Evolutionary conservation across 2,329 filamentous ascomycete genomes (phyloP), one percentile per base, ranked within the genome.

Genomic region (Nigrospora sphaerica): DNA sequence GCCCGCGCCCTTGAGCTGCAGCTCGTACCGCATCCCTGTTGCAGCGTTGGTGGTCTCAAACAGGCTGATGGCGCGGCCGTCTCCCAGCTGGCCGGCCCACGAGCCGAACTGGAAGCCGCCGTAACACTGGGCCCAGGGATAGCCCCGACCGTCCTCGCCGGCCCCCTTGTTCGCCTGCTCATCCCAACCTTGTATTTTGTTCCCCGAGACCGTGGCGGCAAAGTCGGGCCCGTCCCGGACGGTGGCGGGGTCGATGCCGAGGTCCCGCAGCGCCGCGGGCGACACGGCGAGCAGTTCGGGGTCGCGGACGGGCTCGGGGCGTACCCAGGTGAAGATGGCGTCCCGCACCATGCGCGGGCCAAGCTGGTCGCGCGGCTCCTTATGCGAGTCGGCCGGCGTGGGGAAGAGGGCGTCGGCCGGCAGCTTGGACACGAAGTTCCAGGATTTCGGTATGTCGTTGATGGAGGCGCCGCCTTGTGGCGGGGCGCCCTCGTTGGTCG

Each of bases 121-220:
- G 64, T 98, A 98, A 69, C 93, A 97, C 68, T 98, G 93, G 32
- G 93, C 91, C 93, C 93, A 98, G 0, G 93, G 92, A 63, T 98
- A 98, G 38, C 93, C 82, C 17, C 31, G n/a, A 3, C 86, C 42
- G 10, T 37, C 42, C 32, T 32, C 31, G 40, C 34, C 40, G 40
- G 31, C 16, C 31, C 31, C 85, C 48, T 81, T 70, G 19, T 70
- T 62, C 53, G 73, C 75, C 48, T 81, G 76, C 48, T 85, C 78
- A 52, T 89, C 78, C 80, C 86, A 87, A 42, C 90, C 92, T 46
- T 86, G 80, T 13, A 96, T 77, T 59, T 81, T 83, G 62, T 93
- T 95, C 3, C 93, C 93, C 0, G 87, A 81, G 7, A 95, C 86
- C 1, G 89, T 74, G 49, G 86, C 75, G 51, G 79, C 77, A 63